These are phyloP conservation scores for Aspergillus spinulosporus DNA, from an alignment of 2,329 filamentous ascomycete genomes.

Conservation along the genomic window DNA sequence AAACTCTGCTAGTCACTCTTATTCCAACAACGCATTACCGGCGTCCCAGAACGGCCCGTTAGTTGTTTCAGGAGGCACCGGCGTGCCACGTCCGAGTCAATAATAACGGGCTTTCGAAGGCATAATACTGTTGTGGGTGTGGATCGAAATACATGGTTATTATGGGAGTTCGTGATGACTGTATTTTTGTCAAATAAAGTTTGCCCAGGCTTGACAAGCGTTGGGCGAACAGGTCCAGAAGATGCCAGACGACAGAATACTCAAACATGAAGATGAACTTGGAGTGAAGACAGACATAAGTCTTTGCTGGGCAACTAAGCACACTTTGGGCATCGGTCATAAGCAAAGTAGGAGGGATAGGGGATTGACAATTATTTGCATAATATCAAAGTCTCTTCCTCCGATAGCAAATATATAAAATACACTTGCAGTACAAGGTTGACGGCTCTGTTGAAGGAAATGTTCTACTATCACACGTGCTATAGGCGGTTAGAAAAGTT, in stretches of 20 bases:
- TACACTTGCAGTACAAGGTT: too few relatives aligned
- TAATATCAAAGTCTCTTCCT: too few relatives aligned
- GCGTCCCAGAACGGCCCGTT: constrained; percentile 37
- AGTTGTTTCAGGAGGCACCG: constrained; percentile 40
- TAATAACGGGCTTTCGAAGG: neutral
- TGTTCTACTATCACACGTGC: neutral
- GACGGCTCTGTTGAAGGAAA: neutral
- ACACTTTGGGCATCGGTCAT: too few relatives aligned
- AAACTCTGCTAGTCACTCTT: constrained; percentile 23
- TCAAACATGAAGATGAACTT: too few relatives aligned
- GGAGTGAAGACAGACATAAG: too few relatives aligned
- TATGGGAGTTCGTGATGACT: neutral
- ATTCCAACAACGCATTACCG: constrained; percentile 26
- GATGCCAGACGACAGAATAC: neutral
- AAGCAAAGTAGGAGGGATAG: too few relatives aligned
- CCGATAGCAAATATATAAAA: too few relatives aligned
- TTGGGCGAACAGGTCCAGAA: neutral
- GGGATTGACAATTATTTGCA: too few relatives aligned
- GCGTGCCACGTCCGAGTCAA: constrained; percentile 32
- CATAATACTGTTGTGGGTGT: neutral
- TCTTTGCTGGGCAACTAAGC: too few relatives aligned
- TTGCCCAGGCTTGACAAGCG: neutral
- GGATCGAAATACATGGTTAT: neutral
- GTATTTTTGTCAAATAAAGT: neutral
- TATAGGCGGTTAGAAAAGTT: neutral